Percentiles rank a stretch among this genome's conserved stretches.
These are phyloP conservation scores for Podospora sp. DNA, from an alignment of 495 filamentous ascomycete species.

Conservation along the genomic window DNA sequence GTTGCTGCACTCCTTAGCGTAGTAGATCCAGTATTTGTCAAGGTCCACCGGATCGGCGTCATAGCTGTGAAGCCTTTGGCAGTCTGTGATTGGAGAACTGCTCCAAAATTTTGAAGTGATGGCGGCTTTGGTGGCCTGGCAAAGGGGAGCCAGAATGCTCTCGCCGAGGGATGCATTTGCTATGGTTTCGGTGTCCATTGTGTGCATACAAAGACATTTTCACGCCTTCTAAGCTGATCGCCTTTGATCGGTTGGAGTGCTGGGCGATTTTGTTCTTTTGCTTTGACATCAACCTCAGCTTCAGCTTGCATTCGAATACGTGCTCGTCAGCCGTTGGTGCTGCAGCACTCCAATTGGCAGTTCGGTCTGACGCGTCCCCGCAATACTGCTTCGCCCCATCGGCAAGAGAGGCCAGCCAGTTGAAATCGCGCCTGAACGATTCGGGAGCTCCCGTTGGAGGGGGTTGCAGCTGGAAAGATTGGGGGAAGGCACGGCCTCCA, in stretches of 20 bases:
- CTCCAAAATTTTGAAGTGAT: background rate
- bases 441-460: background rate
- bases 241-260: too few relatives aligned
- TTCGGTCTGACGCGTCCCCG: too few relatives aligned
- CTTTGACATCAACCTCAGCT: too few relatives aligned
- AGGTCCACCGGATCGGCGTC: background rate
- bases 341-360: too few relatives aligned
- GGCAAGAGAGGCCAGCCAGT: background rate
- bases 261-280: too few relatives aligned
- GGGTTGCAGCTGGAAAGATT: background rate
- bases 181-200: background rate
- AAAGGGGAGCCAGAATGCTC: background rate
- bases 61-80: background rate
- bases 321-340: too few relatives aligned
- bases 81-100: background rate
- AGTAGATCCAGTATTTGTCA: slow-evolving; percentile 16
- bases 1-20: slow-evolving; percentile 15
- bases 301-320: too few relatives aligned
- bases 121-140: background rate
- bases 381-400: background rate
- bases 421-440: background rate
- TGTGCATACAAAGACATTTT: background rate
- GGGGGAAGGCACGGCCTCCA: background rate
- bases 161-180: background rate
- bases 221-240: too few relatives aligned